These are phyloP conservation scores for Parietichytrium sp. DNA, from an alignment of 108 stramenopile genomes.

Conservation along the genomic window DNA sequence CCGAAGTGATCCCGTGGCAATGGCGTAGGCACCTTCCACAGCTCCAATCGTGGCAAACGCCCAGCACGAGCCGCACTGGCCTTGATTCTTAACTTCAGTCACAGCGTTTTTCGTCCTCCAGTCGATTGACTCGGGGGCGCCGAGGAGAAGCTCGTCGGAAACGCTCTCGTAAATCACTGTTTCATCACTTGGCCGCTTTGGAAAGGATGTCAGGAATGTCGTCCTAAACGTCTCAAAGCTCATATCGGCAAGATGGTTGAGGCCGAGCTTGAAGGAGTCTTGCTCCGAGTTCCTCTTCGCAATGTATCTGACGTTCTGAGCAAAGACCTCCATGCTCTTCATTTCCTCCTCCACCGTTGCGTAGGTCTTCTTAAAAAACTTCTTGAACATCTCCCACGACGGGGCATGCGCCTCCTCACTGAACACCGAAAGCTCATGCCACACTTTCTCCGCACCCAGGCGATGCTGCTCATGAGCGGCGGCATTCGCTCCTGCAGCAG, in stretches of 20 bases:
- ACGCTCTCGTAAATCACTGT: no score
- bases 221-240: neutral
- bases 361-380: neutral
- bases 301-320: neutral
- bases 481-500: no score
- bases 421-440: no score
- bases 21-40: slow-evolving; percentile 76
- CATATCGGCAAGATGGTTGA: slow-evolving; percentile 44
- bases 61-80: slow-evolving; percentile 89
- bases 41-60: slow-evolving; percentile 89
- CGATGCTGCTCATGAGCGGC: no score
- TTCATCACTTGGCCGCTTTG: neutral
- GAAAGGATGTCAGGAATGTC: slow-evolving; percentile 42
- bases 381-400: neutral
- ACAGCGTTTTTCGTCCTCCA: slow-evolving; percentile 46
- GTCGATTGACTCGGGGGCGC: slow-evolving; percentile 14
- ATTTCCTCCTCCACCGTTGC: neutral
- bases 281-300: neutral
- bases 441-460: no score
- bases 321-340: slow-evolving; percentile 6
- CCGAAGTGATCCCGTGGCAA: slow-evolving; percentile 58
- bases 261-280: slow-evolving; percentile 1
- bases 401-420: no score
- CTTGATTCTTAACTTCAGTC: slow-evolving; percentile 66
- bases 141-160: neutral